A percentile compares a stretch with the other conserved stretches of the same genome.
phyloP scores from a whole-genome alignment of 352 stramenopile species.

The Blastocystis hominis region DNA sequence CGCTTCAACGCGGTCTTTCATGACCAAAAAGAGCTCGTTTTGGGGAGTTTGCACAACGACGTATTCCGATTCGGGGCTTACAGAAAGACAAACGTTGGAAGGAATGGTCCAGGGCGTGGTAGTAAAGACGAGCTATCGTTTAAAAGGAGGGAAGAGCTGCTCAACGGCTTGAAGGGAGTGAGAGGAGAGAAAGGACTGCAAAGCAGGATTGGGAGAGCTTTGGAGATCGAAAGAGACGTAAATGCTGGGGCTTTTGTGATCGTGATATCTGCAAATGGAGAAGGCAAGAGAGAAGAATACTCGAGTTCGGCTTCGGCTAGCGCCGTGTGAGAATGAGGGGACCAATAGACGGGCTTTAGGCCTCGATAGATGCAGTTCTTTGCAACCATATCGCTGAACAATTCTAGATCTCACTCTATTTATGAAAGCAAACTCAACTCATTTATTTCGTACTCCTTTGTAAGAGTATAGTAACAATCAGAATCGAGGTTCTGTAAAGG shows the following conservation, averaged over 20 bases:
- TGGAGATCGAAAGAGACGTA: slow-evolving; percentile 79
- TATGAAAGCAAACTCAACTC: slow-evolving; percentile 77
- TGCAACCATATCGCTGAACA: slow-evolving; percentile 87
- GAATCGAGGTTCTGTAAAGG: background rate
- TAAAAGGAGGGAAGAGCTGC: background rate
- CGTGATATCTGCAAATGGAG: slow-evolving; percentile 60
- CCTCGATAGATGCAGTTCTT: slow-evolving; percentile 89
- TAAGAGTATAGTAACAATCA: slow-evolving; percentile 30
- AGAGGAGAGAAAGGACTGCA: background rate
- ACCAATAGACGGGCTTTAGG: slow-evolving; percentile 96
- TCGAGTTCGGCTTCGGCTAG: slow-evolving; percentile 94
- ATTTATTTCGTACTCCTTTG: slow-evolving; percentile 78
- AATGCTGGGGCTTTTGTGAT: slow-evolving; percentile 86
- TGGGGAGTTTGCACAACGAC: slow-evolving; percentile 74
- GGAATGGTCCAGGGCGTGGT: slow-evolving; percentile 97
- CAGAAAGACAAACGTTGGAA: slow-evolving; percentile 87
- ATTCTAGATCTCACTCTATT: background rate
- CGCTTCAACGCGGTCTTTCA: background rate
- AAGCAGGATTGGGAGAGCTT: background rate
- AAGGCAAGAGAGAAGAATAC: slow-evolving; percentile 69
- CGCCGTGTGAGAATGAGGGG: slow-evolving; percentile 85
- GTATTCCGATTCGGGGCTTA: slow-evolving; percentile 85
- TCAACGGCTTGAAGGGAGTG: background rate
- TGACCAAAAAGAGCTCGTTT: background rate
- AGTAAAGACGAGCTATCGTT: slow-evolving; percentile 78